These are phyloP conservation scores for Raphanus sativus DNA, from an alignment of 345 rosid species.

Conservation along the genomic window DNA sequence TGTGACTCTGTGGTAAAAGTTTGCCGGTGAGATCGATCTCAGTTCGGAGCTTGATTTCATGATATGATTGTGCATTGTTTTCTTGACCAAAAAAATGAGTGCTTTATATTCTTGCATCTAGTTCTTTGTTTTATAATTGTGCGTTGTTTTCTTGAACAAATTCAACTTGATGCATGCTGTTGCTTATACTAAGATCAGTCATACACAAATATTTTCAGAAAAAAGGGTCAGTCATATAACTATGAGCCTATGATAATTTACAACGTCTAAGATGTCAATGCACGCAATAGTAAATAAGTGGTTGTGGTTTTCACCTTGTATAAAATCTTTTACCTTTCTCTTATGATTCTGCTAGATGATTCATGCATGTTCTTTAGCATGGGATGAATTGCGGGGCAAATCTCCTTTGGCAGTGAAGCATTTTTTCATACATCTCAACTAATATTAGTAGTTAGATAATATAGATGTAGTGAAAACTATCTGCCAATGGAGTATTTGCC, in stretches of 20 bases:
- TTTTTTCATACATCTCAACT: neutral
- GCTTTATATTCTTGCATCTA: too few relatives aligned
- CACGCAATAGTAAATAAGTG: neutral
- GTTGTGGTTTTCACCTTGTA: neutral
- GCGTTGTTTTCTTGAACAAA: too few relatives aligned
- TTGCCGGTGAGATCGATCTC: neutral
- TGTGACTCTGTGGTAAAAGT: neutral
- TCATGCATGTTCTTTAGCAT: conserved; percentile 7
- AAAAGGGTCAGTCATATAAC: too few relatives aligned
- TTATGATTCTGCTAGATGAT: neutral
- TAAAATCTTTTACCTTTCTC: neutral
- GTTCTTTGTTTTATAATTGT: too few relatives aligned
- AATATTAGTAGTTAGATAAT: neutral
- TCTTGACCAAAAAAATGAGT: neutral
- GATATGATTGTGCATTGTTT: neutral
- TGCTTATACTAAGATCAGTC: too few relatives aligned
- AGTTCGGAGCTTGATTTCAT: neutral
- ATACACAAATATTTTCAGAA: too few relatives aligned
- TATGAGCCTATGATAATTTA: too few relatives aligned
- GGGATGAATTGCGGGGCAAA: conserved; percentile 37
- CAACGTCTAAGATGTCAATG: neutral
- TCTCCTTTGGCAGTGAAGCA: conserved; percentile 38
- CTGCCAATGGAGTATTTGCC: conserved; percentile 38
- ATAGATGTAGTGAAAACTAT: conserved; percentile 3
- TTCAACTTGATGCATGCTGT: too few relatives aligned